Base-by-base conservation (phyloP, 2,329 filamentous ascomycete genomes). In the Arthrinium puccinioides region DNA sequence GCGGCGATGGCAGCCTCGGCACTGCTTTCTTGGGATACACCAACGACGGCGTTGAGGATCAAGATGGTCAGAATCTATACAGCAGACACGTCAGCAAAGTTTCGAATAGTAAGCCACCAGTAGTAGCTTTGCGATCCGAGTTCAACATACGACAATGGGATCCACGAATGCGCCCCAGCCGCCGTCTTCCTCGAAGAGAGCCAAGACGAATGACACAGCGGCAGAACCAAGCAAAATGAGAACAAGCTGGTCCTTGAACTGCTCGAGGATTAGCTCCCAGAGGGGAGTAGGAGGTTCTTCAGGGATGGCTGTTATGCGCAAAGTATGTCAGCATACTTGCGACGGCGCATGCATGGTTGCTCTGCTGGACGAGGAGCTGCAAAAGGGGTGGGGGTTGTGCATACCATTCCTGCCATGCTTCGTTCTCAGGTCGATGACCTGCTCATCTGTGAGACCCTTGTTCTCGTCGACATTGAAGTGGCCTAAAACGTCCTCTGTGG, bases 161-260 rank as follows among this genome's bases (percentile, higher is more conserved):
- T 98, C 92, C 42, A 98, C 92, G 61, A 98, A 98, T 24, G 90
- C 92, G 46, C 88, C 89, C 88, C 88, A 96, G 52, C 88, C 92
- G 52, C 89, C 87, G 44, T 85, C 85, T 30, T 92, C 84, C 60
- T 98, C 92, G 50, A 98, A 88, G 10, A 98, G 73, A 19, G 92
- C 92, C 44, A 98, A 72, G 19, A 89, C 79, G 58, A 98, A 97
- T 3, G 92, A 97, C 24, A 98, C 82, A 15, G 84, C 87, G 9
- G 92, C 92, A 25, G 90, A 97, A 38, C 80, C 92, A 34, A 98
- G 76, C 16, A 98, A 74, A 51, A 98, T 98, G 37, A 98, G 76
- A 49, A 98, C 92, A 32, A 98, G 79, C 64, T 98, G 92, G 60
- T 98, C 92, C 66, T 98, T 96, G 75, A 98, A 98, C 62, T 98